A percentile compares a stretch with the other conserved stretches of the same genome.
Evolutionary conservation across 306 rosid species (phyloP).

Genomic region (Trichosanthes cucumerina): DNA sequence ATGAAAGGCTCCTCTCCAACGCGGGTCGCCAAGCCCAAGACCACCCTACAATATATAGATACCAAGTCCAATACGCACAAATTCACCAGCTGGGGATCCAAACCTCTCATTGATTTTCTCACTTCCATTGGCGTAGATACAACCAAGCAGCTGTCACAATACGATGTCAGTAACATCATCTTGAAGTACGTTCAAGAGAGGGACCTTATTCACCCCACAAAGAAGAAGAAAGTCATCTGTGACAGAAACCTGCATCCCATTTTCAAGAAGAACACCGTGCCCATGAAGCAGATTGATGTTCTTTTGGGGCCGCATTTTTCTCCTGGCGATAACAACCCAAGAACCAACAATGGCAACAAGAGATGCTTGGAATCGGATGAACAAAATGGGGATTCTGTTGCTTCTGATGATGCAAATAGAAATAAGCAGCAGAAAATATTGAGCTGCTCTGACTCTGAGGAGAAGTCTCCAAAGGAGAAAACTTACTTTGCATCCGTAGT

Average conservation of each 20-base stretch:
- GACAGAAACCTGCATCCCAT: constrained; percentile 41
- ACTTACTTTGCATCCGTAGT: constrained; percentile 31
- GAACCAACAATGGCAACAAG: not conserved
- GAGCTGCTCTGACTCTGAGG: constrained; percentile 12
- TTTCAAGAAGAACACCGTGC: constrained; percentile 31
- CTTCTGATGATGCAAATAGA: not conserved
- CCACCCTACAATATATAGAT: not conserved
- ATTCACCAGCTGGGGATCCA: constrained; percentile 50
- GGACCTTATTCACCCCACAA: constrained; percentile 30
- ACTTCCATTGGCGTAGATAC: constrained; percentile 37
- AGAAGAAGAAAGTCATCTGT: constrained; percentile 31
- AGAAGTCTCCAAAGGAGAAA: constrained; percentile 17
- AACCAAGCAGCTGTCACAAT: constrained; percentile 26
- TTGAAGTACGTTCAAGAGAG: constrained; percentile 39
- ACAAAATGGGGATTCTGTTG: constrained; percentile 3
- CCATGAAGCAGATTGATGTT: constrained; percentile 16
- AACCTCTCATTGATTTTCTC: constrained; percentile 52
- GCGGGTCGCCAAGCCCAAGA: too few species aligned
- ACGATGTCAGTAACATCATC: constrained; percentile 26
- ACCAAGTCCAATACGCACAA: constrained; percentile 10
- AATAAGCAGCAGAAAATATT: constrained; percentile 13
- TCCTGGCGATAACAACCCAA: not conserved
- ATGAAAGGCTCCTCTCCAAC: not conserved
- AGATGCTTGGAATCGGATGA: constrained; percentile 7
- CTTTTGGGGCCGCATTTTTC: constrained; percentile 36